Conservation (phyloP, 192 early-diverging fungal species). For the Backusella sp. region DNA sequence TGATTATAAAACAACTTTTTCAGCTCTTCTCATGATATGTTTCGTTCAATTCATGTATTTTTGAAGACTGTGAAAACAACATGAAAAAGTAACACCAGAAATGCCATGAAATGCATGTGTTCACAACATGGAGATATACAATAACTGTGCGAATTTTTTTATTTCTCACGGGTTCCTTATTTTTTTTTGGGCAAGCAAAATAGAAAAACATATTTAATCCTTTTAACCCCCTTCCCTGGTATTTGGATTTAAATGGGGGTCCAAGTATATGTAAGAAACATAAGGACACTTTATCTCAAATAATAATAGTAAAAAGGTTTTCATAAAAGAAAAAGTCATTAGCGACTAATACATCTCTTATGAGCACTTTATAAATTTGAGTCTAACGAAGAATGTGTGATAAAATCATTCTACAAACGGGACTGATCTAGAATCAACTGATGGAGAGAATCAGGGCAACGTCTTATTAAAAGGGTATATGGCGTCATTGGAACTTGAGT, state of each 20-base stretch:
- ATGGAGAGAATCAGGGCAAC: no score
- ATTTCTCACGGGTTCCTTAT: background rate
- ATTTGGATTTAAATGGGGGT: background rate
- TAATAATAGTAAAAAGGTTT: no score
- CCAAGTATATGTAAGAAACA: no score
- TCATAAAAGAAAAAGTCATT: no score
- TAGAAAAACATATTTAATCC: no score
- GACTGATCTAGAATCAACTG: no score
- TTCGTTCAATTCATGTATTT: background rate
- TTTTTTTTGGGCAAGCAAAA: no score
- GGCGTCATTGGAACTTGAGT: background rate
- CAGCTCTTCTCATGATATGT: background rate
- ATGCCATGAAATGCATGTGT: background rate
- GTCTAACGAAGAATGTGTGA: no score
- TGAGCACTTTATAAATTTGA: background rate
- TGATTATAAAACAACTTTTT: background rate
- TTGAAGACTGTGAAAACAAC: background rate
- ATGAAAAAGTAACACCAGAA: no score
- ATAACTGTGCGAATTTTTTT: background rate
- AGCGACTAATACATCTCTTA: no score
- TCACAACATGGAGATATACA: background rate
- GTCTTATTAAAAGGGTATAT: background rate
- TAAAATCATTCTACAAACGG: no score
- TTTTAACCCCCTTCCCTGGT: background rate
- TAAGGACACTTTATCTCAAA: no score